Evolutionary conservation across 768 basidiomycete genomes (phyloP).

Genomic region (Kwoniella europaea): DNA sequence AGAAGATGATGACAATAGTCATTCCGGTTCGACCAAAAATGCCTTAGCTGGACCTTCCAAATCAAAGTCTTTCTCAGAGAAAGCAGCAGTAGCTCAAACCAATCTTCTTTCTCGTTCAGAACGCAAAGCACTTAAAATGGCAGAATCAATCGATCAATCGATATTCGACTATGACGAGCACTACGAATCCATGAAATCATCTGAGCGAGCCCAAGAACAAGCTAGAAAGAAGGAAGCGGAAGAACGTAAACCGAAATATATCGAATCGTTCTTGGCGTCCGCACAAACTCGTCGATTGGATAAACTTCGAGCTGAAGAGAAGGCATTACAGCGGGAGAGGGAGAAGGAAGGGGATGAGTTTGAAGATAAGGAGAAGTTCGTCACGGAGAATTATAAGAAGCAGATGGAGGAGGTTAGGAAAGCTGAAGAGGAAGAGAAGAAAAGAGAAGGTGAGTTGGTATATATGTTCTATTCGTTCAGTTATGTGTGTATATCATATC

Average conservation of each 20-base stretch:
- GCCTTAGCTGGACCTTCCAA: slow-evolving; percentile 24
- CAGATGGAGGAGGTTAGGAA: slow-evolving; percentile 89
- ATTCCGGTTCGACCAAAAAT: not conserved
- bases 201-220: slow-evolving; percentile 73
- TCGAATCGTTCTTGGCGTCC: slow-evolving; percentile 73
- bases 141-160: slow-evolving; percentile 75
- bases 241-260: slow-evolving; percentile 94
- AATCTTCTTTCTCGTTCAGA: slow-evolving; percentile 41
- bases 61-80: not conserved
- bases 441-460: slow-evolving; percentile 73
- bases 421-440: slow-evolving; percentile 91
- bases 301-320: slow-evolving; percentile 91
- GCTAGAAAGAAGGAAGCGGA: slow-evolving; percentile 75
- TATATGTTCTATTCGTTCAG: too few species aligned
- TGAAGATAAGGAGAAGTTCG: slow-evolving; percentile 93
- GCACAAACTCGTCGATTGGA: slow-evolving; percentile 89
- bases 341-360: slow-evolving; percentile 93
- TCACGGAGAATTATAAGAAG: slow-evolving; percentile 94
- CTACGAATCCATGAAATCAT: slow-evolving; percentile 93
- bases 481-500: too few species aligned
- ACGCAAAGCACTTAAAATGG: slow-evolving; percentile 67
- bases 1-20: slow-evolving; percentile 62
- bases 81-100: slow-evolving; percentile 10
- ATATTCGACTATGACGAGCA: slow-evolving; percentile 96
- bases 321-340: slow-evolving; percentile 92